A percentile compares a stretch with the other conserved stretches of the same genome.
Conservation (phyloP, 2,329 filamentous ascomycete species). For the Aspergillus tamarii region DNA sequence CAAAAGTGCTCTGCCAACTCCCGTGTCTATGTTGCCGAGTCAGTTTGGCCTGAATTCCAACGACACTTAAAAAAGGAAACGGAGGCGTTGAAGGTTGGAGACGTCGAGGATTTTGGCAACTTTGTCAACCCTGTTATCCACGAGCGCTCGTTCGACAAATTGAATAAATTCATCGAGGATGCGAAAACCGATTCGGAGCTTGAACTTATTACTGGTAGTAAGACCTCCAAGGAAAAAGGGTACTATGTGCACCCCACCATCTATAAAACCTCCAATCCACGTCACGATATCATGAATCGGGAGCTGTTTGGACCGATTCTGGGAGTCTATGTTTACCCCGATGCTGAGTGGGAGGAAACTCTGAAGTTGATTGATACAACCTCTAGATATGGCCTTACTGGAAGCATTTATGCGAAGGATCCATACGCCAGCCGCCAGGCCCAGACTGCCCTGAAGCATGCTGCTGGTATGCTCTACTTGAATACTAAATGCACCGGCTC, state of each 20-base stretch:
- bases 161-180: conserved; percentile 73
- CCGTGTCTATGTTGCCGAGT: conserved; percentile 75
- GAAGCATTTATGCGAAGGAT: conserved; percentile 45
- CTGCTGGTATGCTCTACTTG: conserved; percentile 62
- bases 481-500: conserved; percentile 63
- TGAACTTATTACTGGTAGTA: conserved; percentile 74
- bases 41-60: conserved; percentile 72
- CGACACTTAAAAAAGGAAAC: conserved; percentile 66
- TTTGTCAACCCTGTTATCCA: conserved; percentile 86
- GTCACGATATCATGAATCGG: conserved; percentile 71
- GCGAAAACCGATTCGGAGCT: conserved; percentile 74
- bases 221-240: conserved; percentile 68
- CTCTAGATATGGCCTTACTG: conserved; percentile 34
- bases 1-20: conserved; percentile 90
- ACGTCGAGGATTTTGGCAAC: conserved; percentile 69
- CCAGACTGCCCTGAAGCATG: conserved; percentile 55
- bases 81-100: conserved; percentile 66
- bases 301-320: conserved; percentile 84
- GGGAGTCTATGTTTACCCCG: conserved; percentile 75
- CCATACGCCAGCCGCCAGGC: conserved; percentile 53
- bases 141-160: conserved; percentile 76
- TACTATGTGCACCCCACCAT: conserved; percentile 84
- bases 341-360: conserved; percentile 58
- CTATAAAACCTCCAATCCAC: conserved; percentile 72
- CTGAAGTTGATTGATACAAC: conserved; percentile 51